Evolutionary conservation across 2,329 filamentous ascomycete genomes (phyloP), one percentile per base, ranked within the genome.

Genomic region (Ceratocystis lukuohia): DNA sequence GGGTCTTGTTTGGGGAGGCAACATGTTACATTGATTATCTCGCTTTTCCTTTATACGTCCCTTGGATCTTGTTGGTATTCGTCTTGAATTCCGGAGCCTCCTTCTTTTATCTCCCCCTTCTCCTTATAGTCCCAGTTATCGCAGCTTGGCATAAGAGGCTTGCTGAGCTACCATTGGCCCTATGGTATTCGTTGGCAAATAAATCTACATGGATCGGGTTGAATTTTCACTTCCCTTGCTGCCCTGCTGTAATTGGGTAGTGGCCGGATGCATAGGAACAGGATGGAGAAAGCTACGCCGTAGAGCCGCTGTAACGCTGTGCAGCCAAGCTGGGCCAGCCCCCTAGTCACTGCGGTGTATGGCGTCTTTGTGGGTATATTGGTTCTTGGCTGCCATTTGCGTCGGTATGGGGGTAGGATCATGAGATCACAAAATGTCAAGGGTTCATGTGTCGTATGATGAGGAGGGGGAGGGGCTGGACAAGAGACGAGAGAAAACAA

Each of bases 391-490:
- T 30, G 53, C 53, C 20, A 15, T 25, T 53, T 59, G 53, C 15
- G 28, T 8, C n/a, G 25, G 17, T 59, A 33, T 59, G 53, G 53
- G 53, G 5, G 17, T 17, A 37, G 53, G 53, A 59, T 59, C 53
- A 59, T 59, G 53, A 59, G 53, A 59, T 33, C 53, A 59, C 53
- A 7, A n/a, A 33, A 37, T 59, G 53, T n/a, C 25, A 59, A 30
- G 28, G 25, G 53, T 8, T 17, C 33, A 30, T 25, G 28, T 59
- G 25, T 59, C 53, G 28, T 59, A 59, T 30, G 53, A 59, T 30
- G 28, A n/a, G 53, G 15, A 30, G 22, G 53, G 53, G 53, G 22
- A 59, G 5, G 53, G 12, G 22, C 15, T 15, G 48, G 25, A 25
- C 8, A 53, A 25, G 48, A 50, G 48, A 15, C 4, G 48, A 6